These are phyloP conservation scores for Ustilago trichophora DNA, from an alignment of 1,284 basidiomycete genomes.

Conservation along the genomic window DNA sequence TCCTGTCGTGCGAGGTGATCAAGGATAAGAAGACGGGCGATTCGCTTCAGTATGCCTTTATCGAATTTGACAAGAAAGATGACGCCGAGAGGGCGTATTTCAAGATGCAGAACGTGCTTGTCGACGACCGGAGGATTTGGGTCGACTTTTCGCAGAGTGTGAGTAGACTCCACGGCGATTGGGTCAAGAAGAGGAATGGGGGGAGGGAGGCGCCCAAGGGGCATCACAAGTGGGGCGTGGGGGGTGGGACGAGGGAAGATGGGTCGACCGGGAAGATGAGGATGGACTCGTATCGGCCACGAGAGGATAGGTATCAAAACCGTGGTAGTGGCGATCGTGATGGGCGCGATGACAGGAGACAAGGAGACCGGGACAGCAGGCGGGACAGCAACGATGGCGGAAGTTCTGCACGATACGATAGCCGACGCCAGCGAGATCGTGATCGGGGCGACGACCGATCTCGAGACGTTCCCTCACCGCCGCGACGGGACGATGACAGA, in stretches of 20 bases:
- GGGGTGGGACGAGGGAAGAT: not conserved
- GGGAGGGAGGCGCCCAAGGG: slow-evolving; percentile 57
- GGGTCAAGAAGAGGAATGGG: slow-evolving; percentile 64
- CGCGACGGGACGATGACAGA: no score
- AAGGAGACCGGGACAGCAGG: slow-evolving; percentile 1
- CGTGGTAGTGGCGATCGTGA: not conserved
- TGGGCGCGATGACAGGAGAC: slow-evolving; percentile 5
- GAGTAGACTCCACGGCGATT: slow-evolving; percentile 70
- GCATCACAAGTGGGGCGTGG: slow-evolving; percentile 9
- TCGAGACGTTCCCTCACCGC: no score
- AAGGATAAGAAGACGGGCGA: slow-evolving; percentile 95
- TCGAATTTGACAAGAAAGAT: slow-evolving; percentile 93
- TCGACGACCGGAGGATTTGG: slow-evolving; percentile 98
- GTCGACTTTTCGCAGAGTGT: slow-evolving; percentile 90
- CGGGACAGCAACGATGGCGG: slow-evolving; percentile 28
- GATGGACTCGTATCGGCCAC: slow-evolving; percentile 19
- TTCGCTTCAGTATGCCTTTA: slow-evolving; percentile 96
- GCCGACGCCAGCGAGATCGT: slow-evolving; percentile 39
- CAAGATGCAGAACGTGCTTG: slow-evolving; percentile 99
- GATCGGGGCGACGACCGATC: slow-evolving; percentile 9
- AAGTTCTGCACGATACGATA: no score
- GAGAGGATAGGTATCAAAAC: no score
- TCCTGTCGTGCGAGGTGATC: slow-evolving; percentile 97
- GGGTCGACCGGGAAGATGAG: not conserved
- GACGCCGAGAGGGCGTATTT: slow-evolving; percentile 96